Evolutionary conservation across 1,284 basidiomycete genomes (phyloP).

Genomic region (Somion occarium): DNA sequence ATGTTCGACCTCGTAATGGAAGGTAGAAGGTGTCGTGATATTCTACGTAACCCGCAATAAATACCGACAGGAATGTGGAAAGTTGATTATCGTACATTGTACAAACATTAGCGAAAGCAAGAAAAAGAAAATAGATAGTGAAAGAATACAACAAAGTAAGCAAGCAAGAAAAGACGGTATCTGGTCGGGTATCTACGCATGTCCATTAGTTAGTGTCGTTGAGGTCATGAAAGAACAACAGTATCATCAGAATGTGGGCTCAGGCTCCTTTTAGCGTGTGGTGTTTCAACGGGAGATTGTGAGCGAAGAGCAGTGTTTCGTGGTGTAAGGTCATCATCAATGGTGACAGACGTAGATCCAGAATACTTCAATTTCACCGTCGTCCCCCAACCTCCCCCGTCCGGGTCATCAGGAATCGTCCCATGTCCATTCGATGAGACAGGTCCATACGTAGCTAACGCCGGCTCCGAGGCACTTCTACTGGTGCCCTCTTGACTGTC

Average conservation of each 20-base stretch:
- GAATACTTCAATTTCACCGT: slow-evolving; percentile 1
- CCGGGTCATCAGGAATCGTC: not conserved
- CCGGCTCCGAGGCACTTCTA: slow-evolving; percentile 11
- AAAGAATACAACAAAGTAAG: not conserved
- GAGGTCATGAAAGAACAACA: slow-evolving; percentile 8
- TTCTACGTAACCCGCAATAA: slow-evolving; percentile 6
- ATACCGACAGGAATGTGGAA: slow-evolving; percentile 1
- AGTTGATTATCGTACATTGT: not conserved
- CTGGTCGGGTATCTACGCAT: not conserved
- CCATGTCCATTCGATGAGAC: not conserved
- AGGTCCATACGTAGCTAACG: not conserved
- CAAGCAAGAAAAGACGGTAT: not conserved
- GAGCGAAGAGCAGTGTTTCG: slow-evolving; percentile 10
- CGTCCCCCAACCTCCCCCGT: slow-evolving; percentile 7
- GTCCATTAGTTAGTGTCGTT: not conserved
- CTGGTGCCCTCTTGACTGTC: slow-evolving; percentile 16
- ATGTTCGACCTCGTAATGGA: slow-evolving; percentile 37
- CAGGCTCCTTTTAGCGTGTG: slow-evolving; percentile 8
- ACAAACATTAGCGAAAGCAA: not conserved
- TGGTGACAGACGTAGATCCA: slow-evolving; percentile 6
- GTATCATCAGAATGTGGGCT: slow-evolving; percentile 17
- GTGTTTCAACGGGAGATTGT: slow-evolving; percentile 9
- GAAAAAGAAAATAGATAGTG: not conserved
- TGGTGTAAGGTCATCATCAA: slow-evolving; percentile 13
- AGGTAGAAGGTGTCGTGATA: slow-evolving; percentile 7